Base-by-base conservation (phyloP, 495 filamentous ascomycete genomes). In the Aspergillus steynii region DNA sequence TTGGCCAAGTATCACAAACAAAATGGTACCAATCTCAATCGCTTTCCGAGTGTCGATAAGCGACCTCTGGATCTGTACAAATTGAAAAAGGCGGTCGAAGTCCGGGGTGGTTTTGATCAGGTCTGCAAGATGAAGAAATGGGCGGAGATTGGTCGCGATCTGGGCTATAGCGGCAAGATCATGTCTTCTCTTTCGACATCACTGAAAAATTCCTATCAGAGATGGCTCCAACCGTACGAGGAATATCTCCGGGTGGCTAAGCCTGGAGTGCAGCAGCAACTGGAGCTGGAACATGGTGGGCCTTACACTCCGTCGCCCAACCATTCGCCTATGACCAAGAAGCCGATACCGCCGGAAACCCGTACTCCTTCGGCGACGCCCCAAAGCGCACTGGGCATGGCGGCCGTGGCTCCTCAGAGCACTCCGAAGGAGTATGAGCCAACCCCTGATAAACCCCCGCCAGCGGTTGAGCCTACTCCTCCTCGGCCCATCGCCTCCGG, bases 161-260 rank as follows among this genome's bases (percentile, higher is more conserved):
- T 99, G 25, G 95, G 95, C 56, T 99, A 99, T 76, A 97, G 95
- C 70, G 95, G 95, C 69, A 99, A 99, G 77, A 99, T 99, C 65
- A 99, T 99, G 95, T 98, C 96, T 0, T 98, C 96, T n/a, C 76
- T 99, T 48, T 99, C 95, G 10, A 99, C 95, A 1, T 98, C 96
- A 26, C 85, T 99, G 55, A 99, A 98, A 74, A 99, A 98, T 68
- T 98, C 96, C 5, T 99, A 95, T 68, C 91, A 96, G 70, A 86
- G 92, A 71, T 99, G 94, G 88, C 86, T 99, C 10, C 89, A 91
- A 68, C 95, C 95, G 0, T 99, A 97, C 70, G 95, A 99, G 75
- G 93, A 97, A 62, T 99, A 96, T 70, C 81, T 99, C 29, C 85
- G 89, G 50, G 80, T 92, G 32, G 94, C 93, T 48, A 99, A 97